Evolutionary conservation across 768 basidiomycete genomes (phyloP).

Genomic region (Leccinum disarticulatum): DNA sequence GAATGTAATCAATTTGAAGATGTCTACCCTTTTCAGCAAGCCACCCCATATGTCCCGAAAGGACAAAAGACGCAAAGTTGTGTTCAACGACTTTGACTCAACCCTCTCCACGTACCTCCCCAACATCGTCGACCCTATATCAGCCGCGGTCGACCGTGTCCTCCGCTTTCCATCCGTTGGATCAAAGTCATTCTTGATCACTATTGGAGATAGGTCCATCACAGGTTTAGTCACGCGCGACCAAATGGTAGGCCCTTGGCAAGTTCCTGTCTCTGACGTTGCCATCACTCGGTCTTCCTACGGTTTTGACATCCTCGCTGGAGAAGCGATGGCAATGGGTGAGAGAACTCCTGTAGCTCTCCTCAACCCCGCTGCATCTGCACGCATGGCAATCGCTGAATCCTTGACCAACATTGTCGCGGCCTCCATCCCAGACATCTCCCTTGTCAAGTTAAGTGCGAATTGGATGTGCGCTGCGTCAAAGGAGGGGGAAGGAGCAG

Average conservation of each 20-base stretch:
- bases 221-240: constrained; percentile 94
- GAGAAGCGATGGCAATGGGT: constrained; percentile 99
- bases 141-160: constrained; percentile 73
- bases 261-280: constrained; percentile 96
- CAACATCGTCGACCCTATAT: constrained; percentile 46
- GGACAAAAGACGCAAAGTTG: constrained; percentile 48
- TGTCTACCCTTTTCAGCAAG: constrained; percentile 97
- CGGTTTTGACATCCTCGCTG: constrained; percentile 79
- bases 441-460: constrained; percentile 88
- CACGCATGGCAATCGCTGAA: constrained; percentile 95
- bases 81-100: constrained; percentile 63
- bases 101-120: constrained; percentile 68
- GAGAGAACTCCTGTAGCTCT: constrained; percentile 94
- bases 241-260: constrained; percentile 99
- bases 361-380: constrained; percentile 84
- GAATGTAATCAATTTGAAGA: constrained; percentile 84
- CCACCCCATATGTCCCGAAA: constrained; percentile 86
- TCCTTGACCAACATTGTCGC: constrained; percentile 90
- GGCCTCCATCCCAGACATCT: constrained; percentile 66
- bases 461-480: constrained; percentile 99
- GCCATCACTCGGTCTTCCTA: constrained; percentile 95
- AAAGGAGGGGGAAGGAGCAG: constrained; percentile 84
- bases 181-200: constrained; percentile 97
- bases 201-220: constrained; percentile 93
- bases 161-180: constrained; percentile 90